Base-by-base conservation (phyloP, 306 rosid species). In the Vigna trinervia region DNA sequence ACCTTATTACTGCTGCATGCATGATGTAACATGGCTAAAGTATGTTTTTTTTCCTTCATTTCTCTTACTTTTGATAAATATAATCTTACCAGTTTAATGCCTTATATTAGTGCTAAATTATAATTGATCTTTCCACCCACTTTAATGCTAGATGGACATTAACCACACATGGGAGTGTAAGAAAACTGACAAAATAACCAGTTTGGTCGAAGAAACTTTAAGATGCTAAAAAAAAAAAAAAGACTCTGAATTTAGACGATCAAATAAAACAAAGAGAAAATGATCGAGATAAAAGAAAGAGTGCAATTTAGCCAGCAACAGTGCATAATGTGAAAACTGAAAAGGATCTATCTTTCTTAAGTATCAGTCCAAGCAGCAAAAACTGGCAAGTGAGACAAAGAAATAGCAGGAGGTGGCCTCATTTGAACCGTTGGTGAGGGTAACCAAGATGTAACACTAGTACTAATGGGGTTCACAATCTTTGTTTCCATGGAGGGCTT, bases 361-460 rank as follows among this genome's bases (percentile, higher is more conserved):
- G 89, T 74, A 52, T 94, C 97, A 28, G 78, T 91, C 99, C 99
- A 91, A 51, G 96, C 92, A 71, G 97, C 96, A 85, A 92, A 94
- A 59, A 89, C 84, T 22, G 97, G 98, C 83, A 89, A 79, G 57
- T 93, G 96, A 74, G 96, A 78, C 91, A 92, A 85, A 41, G 92
- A 70, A 45, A 91, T 76, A 0, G 91, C 84, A 20, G 92, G 71
- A 68, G 86, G 43, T 14, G 96, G 93, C 92, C 97, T 93, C 78
- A 91, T 60, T 82, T 88, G 92, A 19, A 88, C 59, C n/a, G 85
- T 79, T 65, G 62, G 78, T 39, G 96, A 63, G 12, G 95, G 90
- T 58, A 90, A 85, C 98, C 97, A 94, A 60, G 92, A 85, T 15
- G 82, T 80, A 64, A 85, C 89, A 69, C 83, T 89, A 12, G 23